Percentiles rank a stretch among this genome's conserved stretches.
These are phyloP conservation scores for Arachis stenosperma DNA, from an alignment of 306 rosid genomes.

Conservation along the genomic window DNA sequence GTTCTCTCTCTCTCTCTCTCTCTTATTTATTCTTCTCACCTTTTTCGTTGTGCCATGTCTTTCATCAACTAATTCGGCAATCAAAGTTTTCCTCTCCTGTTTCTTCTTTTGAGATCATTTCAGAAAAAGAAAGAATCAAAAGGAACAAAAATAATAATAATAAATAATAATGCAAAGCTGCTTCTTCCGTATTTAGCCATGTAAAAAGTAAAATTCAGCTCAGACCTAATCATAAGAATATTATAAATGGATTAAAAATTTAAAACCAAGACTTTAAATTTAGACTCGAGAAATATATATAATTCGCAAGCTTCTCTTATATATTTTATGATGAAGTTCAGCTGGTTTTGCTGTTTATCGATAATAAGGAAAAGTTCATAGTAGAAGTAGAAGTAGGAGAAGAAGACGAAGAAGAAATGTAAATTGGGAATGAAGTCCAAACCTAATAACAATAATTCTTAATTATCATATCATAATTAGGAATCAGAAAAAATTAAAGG, in stretches of 20 bases:
- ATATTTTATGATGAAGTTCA: slow-evolving; percentile 55
- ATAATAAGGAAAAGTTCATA: neutral
- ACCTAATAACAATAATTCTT: slow-evolving; percentile 15
- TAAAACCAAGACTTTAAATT: slow-evolving; percentile 24
- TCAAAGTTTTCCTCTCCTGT: slow-evolving; percentile 6
- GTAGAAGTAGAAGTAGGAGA: neutral
- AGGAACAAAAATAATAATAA: slow-evolving; percentile 16
- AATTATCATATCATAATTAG: neutral
- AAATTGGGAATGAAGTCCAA: neutral
- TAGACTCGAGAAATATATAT: neutral
- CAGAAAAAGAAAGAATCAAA: neutral
- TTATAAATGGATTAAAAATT: slow-evolving; percentile 9
- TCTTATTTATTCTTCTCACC: slow-evolving; percentile 36
- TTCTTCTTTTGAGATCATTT: slow-evolving; percentile 37
- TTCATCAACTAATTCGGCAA: slow-evolving; percentile 51
- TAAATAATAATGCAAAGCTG: neutral
- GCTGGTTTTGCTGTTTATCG: slow-evolving; percentile 45
- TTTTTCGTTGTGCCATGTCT: slow-evolving; percentile 40
- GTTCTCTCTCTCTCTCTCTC: slow-evolving; percentile 17
- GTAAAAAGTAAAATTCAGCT: slow-evolving; percentile 37
- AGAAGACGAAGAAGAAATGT: neutral
- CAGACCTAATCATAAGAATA: slow-evolving; percentile 38
- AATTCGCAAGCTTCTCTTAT: slow-evolving; percentile 15
- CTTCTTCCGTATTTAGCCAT: slow-evolving; percentile 31
- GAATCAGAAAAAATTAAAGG: slow-evolving; percentile 12